phyloP scores from a whole-genome alignment of 495 filamentous ascomycete species.

The Astrothelium macrocarpum region DNA sequence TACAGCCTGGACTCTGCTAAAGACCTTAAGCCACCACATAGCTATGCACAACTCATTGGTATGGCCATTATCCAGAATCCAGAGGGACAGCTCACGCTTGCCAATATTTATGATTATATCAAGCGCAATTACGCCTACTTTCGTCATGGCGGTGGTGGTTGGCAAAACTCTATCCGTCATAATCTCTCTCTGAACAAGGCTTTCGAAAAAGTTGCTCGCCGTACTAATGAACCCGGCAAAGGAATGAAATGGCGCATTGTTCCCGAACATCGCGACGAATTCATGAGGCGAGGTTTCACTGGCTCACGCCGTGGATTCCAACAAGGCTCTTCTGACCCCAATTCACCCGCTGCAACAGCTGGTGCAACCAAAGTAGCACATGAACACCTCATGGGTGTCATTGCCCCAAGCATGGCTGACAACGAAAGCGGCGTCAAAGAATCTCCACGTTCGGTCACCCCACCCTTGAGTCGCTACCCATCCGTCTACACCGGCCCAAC shows the following conservation, averaged over 20 bases:
- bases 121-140: constrained; percentile 84
- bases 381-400: constrained; percentile 18
- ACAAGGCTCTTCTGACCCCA: constrained; percentile 1
- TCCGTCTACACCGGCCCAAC: constrained; percentile 32
- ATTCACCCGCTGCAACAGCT: constrained; percentile 4
- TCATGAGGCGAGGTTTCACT: constrained; percentile 45
- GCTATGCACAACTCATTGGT: constrained; percentile 94
- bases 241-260: constrained; percentile 98
- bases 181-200: constrained; percentile 89
- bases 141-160: constrained; percentile 68
- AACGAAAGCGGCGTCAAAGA: constrained; percentile 24
- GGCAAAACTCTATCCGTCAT: constrained; percentile 98
- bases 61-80: constrained; percentile 80
- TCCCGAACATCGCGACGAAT: constrained; percentile 67
- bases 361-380: constrained; percentile 7
- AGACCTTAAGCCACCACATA: constrained; percentile 88
- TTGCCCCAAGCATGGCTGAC: constrained; percentile 9
- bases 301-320: constrained; percentile 19
- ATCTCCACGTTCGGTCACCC: constrained; percentile 38
- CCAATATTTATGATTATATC: constrained; percentile 87
- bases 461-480: constrained; percentile 37
- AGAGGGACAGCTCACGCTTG: constrained; percentile 78
- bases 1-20: constrained; percentile 70
- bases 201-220: constrained; percentile 83
- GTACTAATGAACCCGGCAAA: constrained; percentile 92